Percentiles rank a stretch among this genome's conserved stretches.
phyloP scores from a whole-genome alignment of 305 asterid species.

The Lippia alba region DNA sequence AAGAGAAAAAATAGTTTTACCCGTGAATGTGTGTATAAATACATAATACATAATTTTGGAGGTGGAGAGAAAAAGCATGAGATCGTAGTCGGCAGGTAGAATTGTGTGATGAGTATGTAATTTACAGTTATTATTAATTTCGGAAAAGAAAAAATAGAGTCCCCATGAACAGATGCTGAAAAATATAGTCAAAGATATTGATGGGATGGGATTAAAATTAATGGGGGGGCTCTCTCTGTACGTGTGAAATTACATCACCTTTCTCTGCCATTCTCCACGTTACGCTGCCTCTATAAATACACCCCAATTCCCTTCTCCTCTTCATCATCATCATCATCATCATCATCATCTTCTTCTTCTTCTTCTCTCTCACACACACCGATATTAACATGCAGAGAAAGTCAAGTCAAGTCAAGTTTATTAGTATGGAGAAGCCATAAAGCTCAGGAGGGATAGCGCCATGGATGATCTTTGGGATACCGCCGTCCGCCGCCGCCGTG shows the following conservation, averaged over 20 bases:
- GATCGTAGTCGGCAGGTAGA: too few species aligned
- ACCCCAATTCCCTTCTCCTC: neutral
- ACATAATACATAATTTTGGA: too few species aligned
- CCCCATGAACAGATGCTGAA: neutral
- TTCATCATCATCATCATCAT: slow-evolving; percentile 17
- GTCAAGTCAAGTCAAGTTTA: neutral
- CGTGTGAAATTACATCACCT: slow-evolving; percentile 34
- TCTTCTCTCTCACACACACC: neutral
- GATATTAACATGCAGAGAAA: neutral
- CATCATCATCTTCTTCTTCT: neutral
- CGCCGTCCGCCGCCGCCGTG: neutral
- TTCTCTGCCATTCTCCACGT: slow-evolving; percentile 36
- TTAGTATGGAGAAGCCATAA: slow-evolving; percentile 51
- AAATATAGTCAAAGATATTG: slow-evolving; percentile 38
- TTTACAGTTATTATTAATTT: too few species aligned
- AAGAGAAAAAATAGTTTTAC: too few species aligned
- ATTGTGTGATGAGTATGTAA: too few species aligned
- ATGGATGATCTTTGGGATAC: slow-evolving; percentile 9
- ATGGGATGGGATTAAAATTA: too few species aligned
- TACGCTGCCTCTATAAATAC: slow-evolving; percentile 45
- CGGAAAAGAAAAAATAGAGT: neutral
- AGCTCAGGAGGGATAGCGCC: slow-evolving; percentile 90
- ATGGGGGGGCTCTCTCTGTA: slow-evolving; percentile 37
- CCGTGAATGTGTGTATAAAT: too few species aligned
- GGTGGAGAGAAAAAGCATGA: too few species aligned